Evolutionary conservation across 352 stramenopile genomes (phyloP).

Genomic region (Phytophthora tentaculata): DNA sequence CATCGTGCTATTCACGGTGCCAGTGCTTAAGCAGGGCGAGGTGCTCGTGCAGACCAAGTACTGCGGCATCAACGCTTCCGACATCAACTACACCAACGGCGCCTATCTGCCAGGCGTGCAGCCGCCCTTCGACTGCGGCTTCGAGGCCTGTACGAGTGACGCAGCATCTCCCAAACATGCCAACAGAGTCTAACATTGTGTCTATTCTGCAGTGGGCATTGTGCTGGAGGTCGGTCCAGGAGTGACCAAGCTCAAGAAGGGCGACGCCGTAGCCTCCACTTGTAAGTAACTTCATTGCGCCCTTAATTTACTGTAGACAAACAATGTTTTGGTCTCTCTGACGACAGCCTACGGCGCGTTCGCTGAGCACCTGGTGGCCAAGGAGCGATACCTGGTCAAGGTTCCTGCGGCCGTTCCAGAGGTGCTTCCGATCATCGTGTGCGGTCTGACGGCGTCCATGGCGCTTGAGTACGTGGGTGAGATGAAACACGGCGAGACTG

Average conservation of each 20-base stretch:
- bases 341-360: conserved; percentile 53
- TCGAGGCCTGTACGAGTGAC: conserved; percentile 56
- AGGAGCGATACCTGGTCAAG: conserved; percentile 41
- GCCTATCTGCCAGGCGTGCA: conserved; percentile 44
- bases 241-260: conserved; percentile 57
- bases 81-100: conserved; percentile 70
- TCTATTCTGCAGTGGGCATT: conserved; percentile 40
- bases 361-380: conserved; percentile 53
- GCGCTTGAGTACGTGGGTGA: conserved; percentile 61
- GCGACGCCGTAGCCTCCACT: conserved; percentile 50
- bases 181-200: neutral
- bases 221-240: conserved; percentile 49
- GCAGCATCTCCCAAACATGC: conserved; percentile 23
- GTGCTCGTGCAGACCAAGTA: conserved; percentile 62
- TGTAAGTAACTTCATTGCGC: conserved; percentile 25
- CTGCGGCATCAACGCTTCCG: conserved; percentile 64
- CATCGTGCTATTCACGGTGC: conserved; percentile 60
- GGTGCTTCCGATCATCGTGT: conserved; percentile 54
- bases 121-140: conserved; percentile 59
- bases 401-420: conserved; percentile 33
- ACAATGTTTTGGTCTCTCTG: neutral
- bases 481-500: conserved; percentile 64
- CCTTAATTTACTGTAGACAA: neutral
- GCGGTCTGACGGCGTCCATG: conserved; percentile 54
- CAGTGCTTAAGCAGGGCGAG: conserved; percentile 48